Percentiles rank a stretch among this genome's conserved stretches.
phyloP scores from a whole-genome alignment of 805 yeast species.

The Spathaspora boniae region DNA sequence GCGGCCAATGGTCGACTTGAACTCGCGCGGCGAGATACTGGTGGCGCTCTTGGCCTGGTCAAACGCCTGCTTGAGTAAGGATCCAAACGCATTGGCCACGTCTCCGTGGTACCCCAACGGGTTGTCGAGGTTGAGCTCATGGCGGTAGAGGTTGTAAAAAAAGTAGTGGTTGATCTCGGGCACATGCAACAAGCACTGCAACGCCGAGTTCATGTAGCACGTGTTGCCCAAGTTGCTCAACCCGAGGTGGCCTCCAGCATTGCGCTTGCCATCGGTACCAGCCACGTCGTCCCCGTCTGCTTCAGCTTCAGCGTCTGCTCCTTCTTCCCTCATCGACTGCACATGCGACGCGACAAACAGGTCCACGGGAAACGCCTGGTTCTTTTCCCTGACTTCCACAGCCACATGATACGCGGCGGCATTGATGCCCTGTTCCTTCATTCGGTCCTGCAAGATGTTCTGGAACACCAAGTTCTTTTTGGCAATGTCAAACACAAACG shows the following conservation, averaged over 20 bases:
- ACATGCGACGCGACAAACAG: slow-evolving; percentile 1
- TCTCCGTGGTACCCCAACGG: slow-evolving; percentile 86
- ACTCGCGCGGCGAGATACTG: slow-evolving; percentile 62
- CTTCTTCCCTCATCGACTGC: not conserved
- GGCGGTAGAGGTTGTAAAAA: slow-evolving; percentile 51
- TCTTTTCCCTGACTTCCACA: slow-evolving; percentile 23
- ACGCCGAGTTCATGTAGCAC: slow-evolving; percentile 92
- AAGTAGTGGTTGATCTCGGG: slow-evolving; percentile 83
- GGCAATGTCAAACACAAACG: slow-evolving; percentile 27
- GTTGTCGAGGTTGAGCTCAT: slow-evolving; percentile 69
- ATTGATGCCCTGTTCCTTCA: slow-evolving; percentile 29
- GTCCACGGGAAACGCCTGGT: slow-evolving; percentile 22
- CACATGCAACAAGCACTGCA: slow-evolving; percentile 83
- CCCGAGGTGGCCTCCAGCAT: slow-evolving; percentile 50
- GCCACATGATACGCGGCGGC: slow-evolving; percentile 23
- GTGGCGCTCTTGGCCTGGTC: slow-evolving; percentile 15
- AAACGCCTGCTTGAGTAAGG: slow-evolving; percentile 60
- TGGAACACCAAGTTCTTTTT: slow-evolving; percentile 27
- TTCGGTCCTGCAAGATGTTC: slow-evolving; percentile 17
- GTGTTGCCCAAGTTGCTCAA: slow-evolving; percentile 79
- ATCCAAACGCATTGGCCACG: slow-evolving; percentile 73
- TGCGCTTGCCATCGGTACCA: slow-evolving; percentile 5
- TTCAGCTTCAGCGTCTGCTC: too few relatives aligned
- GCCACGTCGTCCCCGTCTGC: too few relatives aligned
- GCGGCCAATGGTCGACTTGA: slow-evolving; percentile 75